phyloP scores from a whole-genome alignment of 176 grass and related monocot genomes.

The Zea mays region DNA sequence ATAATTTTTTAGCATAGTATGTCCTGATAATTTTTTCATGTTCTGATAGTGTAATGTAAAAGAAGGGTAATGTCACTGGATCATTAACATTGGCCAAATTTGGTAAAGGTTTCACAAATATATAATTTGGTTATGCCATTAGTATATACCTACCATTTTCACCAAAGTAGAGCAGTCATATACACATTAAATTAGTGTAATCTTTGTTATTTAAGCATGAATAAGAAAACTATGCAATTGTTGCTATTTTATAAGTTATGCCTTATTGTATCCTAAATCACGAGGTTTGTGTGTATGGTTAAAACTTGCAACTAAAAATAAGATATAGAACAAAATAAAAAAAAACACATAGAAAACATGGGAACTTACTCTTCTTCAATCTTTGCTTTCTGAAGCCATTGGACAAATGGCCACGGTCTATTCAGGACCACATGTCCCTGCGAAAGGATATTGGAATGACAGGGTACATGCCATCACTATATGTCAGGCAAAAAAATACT shows the following conservation, averaged over 20 bases:
- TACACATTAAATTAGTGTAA: not conserved
- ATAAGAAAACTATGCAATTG: not conserved
- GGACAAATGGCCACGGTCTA: constrained; percentile 91
- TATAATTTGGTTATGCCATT: constrained; percentile 94
- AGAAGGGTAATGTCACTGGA: constrained; percentile 80
- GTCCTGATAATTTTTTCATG: constrained; percentile 45
- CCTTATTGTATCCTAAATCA: constrained; percentile 9
- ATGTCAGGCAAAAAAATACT: not conserved
- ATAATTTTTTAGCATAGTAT: too few species aligned
- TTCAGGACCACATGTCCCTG: constrained; percentile 91
- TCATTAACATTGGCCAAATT: constrained; percentile 65
- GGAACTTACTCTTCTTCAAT: constrained; percentile 85
- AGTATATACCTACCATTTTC: constrained; percentile 73
- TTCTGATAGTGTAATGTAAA: constrained; percentile 78
- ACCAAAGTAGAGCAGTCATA: constrained; percentile 9
- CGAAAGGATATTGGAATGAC: constrained; percentile 2
- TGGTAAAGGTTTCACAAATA: constrained; percentile 87
- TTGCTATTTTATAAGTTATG: constrained; percentile 24
- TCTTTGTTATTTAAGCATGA: constrained; percentile 3
- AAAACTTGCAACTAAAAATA: constrained; percentile 11
- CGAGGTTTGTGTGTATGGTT: not conserved
- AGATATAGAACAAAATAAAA: not conserved
- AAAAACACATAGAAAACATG: not conserved
- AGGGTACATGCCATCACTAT: not conserved
- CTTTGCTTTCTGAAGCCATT: constrained; percentile 7